phyloP scores from a whole-genome alignment of 2,329 filamentous ascomycete genomes.

The Podosphaera fusca region DNA sequence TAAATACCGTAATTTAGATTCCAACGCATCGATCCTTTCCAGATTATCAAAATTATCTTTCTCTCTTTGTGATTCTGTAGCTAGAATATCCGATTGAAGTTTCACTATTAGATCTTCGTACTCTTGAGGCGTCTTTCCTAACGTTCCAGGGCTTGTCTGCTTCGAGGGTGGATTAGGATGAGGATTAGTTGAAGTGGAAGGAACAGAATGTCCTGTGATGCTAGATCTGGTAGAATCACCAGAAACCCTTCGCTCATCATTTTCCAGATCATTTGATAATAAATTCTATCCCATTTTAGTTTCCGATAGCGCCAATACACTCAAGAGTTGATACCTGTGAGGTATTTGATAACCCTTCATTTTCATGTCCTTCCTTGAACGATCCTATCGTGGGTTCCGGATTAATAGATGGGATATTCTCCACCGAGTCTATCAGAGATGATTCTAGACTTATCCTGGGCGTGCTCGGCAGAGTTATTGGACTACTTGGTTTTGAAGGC shows the following conservation, averaged over 20 bases:
- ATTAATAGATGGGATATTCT: neutral
- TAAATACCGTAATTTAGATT: slow-evolving; percentile 76
- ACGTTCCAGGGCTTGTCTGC: neutral
- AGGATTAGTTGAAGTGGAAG: slow-evolving; percentile 5
- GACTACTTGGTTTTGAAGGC: neutral
- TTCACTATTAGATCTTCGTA: slow-evolving; percentile 20
- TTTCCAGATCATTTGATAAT: too few relatives aligned
- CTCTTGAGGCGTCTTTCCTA: slow-evolving; percentile 12
- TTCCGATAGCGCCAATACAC: too few relatives aligned
- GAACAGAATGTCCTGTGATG: slow-evolving; percentile 9
- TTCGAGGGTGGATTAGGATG: too few relatives aligned
- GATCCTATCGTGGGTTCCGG: too few relatives aligned
- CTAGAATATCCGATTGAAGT: slow-evolving; percentile 14
- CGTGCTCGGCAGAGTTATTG: neutral
- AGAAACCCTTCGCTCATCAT: too few relatives aligned
- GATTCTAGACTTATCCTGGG: neutral
- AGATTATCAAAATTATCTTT: slow-evolving; percentile 67
- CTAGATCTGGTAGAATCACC: slow-evolving; percentile 11
- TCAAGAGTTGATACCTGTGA: too few relatives aligned
- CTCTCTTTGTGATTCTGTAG: slow-evolving; percentile 29
- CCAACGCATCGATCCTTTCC: slow-evolving; percentile 76
- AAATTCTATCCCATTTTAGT: too few relatives aligned
- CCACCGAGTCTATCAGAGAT: neutral
- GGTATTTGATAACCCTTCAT: too few relatives aligned
- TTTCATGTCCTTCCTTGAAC: too few relatives aligned